These are phyloP conservation scores for Corymbia citriodora DNA, from an alignment of 441 rosid genomes.

Conservation along the genomic window DNA sequence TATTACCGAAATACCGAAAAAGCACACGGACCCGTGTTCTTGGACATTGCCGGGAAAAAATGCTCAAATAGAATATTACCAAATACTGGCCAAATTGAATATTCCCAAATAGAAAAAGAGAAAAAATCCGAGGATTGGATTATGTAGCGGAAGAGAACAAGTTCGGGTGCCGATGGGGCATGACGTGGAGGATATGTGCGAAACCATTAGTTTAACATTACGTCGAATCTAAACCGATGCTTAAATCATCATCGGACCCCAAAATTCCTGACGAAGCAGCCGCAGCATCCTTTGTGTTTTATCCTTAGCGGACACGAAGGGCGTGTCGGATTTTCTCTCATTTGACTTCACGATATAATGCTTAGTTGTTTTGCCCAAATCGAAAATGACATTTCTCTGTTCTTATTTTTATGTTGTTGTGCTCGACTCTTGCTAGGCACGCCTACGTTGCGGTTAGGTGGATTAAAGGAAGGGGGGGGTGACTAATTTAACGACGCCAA, in stretches of 20 bases:
- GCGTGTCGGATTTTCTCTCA: neutral
- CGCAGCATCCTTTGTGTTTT: neutral
- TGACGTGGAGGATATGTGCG: neutral
- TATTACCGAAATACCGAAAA: neutral
- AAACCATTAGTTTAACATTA: neutral
- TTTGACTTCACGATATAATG: neutral
- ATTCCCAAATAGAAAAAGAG: neutral
- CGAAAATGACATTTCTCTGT: neutral
- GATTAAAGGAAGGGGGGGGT: neutral
- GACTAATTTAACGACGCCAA: neutral
- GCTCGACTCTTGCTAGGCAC: neutral
- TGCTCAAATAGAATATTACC: neutral
- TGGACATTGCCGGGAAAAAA: neutral
- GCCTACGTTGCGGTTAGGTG: neutral
- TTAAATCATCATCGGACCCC: neutral
- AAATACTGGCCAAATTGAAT: neutral
- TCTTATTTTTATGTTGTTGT: accelerated
- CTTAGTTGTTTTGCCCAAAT: neutral
- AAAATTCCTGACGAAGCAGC: neutral
- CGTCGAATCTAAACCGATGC: neutral
- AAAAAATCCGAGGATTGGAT: neutral
- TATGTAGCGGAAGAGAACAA: neutral
- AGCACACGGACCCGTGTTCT: no score
- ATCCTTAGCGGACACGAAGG: neutral
- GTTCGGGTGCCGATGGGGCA: neutral